Evolutionary conservation across 176 grass and related monocot species (phyloP).

Genomic region (Guadua angustifolia): DNA sequence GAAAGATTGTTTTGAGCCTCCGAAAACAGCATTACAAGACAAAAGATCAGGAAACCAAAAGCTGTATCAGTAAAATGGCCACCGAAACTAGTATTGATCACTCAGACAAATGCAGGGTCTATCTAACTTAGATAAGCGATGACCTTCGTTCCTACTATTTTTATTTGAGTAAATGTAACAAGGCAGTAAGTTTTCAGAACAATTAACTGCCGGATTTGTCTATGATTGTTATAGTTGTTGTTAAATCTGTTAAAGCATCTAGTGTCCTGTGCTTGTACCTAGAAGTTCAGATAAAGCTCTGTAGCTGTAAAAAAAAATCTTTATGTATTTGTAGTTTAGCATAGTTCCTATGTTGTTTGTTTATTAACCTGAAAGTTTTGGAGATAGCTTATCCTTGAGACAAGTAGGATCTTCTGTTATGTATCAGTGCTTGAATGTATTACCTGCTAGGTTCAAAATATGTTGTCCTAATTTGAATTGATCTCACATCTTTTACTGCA

Average conservation of each 20-base stretch:
- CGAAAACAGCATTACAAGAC: neutral
- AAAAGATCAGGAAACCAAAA: neutral
- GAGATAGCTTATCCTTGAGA: neutral
- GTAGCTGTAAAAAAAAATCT: neutral
- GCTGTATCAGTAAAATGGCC: neutral
- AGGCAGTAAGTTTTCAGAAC: neutral
- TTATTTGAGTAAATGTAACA: neutral
- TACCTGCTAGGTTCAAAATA: neutral
- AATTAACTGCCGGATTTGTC: neutral
- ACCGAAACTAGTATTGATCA: neutral
- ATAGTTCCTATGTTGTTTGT: neutral
- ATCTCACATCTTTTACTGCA: constrained; percentile 39
- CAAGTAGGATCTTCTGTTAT: neutral
- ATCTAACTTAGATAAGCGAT: neutral
- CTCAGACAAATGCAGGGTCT: neutral
- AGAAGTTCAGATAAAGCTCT: neutral
- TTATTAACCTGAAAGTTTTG: neutral
- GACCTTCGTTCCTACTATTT: neutral
- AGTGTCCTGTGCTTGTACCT: neutral
- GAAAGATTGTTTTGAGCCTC: neutral
- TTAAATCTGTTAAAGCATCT: neutral
- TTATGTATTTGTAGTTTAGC: neutral
- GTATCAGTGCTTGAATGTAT: neutral
- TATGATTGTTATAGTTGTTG: neutral
- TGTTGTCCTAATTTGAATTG: neutral